Percentiles rank a stretch among this genome's conserved stretches.
Evolutionary conservation across 2,329 filamentous ascomycete species (phyloP).

Genomic region (Onygena corvina): DNA sequence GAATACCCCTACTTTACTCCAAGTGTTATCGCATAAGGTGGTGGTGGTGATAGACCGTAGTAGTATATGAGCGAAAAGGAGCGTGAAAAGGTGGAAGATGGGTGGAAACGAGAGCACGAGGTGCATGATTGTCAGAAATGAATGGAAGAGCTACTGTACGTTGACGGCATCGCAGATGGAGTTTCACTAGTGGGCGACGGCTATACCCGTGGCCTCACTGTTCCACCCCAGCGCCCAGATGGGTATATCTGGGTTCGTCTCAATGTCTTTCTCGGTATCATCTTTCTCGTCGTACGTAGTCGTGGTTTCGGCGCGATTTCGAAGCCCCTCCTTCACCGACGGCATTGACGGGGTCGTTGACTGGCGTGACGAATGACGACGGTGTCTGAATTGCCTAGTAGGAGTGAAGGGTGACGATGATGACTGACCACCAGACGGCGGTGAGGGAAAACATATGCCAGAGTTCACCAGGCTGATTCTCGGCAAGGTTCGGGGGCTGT

Average conservation of each 20-base stretch:
- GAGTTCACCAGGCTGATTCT: conserved; percentile 24
- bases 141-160: no score
- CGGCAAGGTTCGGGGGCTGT: not conserved
- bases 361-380: conserved; percentile 28
- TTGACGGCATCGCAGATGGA: no score
- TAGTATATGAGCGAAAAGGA: not conserved
- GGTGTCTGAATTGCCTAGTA: conserved; percentile 23
- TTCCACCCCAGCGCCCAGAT: conserved; percentile 32
- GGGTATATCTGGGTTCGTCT: conserved; percentile 43
- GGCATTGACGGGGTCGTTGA: conserved; percentile 24
- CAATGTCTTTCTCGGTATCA: conserved; percentile 26
- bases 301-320: conserved; percentile 33
- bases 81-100: not conserved
- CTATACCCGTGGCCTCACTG: conserved; percentile 31
- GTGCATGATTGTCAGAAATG: no score
- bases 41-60: not conserved
- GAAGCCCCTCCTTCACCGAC: conserved; percentile 25
- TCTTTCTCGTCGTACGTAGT: conserved; percentile 36
- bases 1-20: no score
- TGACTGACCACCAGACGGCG: conserved; percentile 27
- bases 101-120: no score
- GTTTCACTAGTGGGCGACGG: conserved; percentile 26
- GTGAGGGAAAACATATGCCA: conserved; percentile 29
- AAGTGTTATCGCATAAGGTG: no score
- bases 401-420: conserved; percentile 13